Evolutionary conservation across 108 stramenopile species (phyloP), one percentile per base, ranked within the genome.

Genomic region (Mayamaea pseudoterrestris): DNA sequence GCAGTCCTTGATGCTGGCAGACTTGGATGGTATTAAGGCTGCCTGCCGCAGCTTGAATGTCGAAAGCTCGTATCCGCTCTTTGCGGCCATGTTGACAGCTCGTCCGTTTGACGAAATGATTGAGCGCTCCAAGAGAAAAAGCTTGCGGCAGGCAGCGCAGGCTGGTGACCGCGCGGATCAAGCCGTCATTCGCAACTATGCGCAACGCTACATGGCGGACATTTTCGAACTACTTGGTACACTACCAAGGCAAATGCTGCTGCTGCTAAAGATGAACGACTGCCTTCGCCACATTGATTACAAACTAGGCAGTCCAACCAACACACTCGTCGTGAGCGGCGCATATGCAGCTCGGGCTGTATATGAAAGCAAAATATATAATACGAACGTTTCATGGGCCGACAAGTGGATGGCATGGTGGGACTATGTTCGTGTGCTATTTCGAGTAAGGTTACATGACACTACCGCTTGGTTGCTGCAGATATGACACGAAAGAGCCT

Each of bases 211-310:
- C 51, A 41, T 90, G 36, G 47, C 60, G 42, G 86, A 94, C 41
- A 97, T 97, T 34, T 56, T 90, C 40, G 55, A 57, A 2, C 63
- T 97, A 44, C 53, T 97, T 1, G 82, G 78, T 13, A 60, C 14
- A 21, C 76, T 97, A 2, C 93, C 93, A 12, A 68, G 87, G 36
- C 84, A 93, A 50, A 80, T 97, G 82, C 69, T 94, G 17, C 57
- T 97, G 16, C 58, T 97, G 27, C 69, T 97, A n/a, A 93, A 97
- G 53, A 93, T 85, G 83, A 93, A 94, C 51, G 94, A 96, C 61
- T 94, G 93, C 59, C 54, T 93, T 29, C 55, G 96, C 12, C 94
- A 95, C 61, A 81, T 97, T 36, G 94, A 97, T 59, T 58, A 66
- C 32, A 62, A 76, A 1, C 56, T 97, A 7, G 93, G 89, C 7